phyloP scores from a whole-genome alignment of 257 asterid genomes.

The Striga asiatica region DNA sequence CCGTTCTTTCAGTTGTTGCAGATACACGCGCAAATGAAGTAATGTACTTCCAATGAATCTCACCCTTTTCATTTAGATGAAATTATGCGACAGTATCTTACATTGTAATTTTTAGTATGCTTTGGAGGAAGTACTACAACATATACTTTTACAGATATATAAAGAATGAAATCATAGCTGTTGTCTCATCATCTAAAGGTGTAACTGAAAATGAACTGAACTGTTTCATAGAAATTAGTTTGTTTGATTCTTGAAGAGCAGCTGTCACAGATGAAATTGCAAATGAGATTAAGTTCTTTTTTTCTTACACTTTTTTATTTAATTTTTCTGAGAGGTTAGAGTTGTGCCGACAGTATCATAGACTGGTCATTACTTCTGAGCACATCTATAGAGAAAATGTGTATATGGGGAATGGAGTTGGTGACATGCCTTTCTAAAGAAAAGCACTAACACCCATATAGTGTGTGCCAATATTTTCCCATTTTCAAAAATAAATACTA shows the following conservation, averaged over 20 bases:
- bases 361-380: not conserved
- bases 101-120: not conserved
- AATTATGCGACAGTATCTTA: not conserved
- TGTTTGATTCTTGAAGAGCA: constrained; percentile 16
- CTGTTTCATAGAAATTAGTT: not conserved
- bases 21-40: constrained; percentile 96
- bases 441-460: not conserved
- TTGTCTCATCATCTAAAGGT: constrained; percentile 34
- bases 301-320: not conserved
- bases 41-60: constrained; percentile 46
- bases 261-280: constrained; percentile 33
- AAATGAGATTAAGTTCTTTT: constrained; percentile 29
- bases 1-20: constrained; percentile 78
- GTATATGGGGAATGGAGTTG: too few species aligned
- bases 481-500: too few species aligned
- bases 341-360: not conserved
- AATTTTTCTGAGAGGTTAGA: not conserved
- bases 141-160: constrained; percentile 18
- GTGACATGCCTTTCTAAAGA: too few species aligned
- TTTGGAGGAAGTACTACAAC: constrained; percentile 9
- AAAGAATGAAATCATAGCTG: constrained; percentile 7
- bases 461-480: too few species aligned
- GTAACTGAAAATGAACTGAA: constrained; percentile 56
- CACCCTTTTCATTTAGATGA: constrained; percentile 11
- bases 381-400: not conserved